A percentile compares a stretch with the other conserved stretches of the same genome.
These are phyloP conservation scores for Raphanus hybrid DNA, from an alignment of 441 rosid genomes.

Conservation along the genomic window DNA sequence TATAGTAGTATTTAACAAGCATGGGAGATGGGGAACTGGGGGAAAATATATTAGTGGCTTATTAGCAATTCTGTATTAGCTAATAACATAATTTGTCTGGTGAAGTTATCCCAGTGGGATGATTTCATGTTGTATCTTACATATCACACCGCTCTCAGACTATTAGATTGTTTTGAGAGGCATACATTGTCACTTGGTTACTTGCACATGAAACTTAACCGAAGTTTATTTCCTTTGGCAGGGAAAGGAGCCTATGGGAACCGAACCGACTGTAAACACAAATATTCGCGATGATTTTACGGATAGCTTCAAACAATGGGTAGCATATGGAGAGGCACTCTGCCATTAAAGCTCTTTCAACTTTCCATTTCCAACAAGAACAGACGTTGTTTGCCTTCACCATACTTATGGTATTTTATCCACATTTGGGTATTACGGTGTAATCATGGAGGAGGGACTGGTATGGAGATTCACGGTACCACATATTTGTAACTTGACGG, in stretches of 20 bases:
- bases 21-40: not conserved
- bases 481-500: constrained; percentile 2
- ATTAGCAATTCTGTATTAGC: not conserved
- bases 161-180: not conserved
- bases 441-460: constrained; percentile 21
- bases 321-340: constrained; percentile 72
- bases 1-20: not conserved
- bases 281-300: constrained; percentile 67
- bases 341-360: constrained; percentile 54
- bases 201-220: not conserved
- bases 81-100: not conserved
- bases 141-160: not conserved
- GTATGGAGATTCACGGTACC: constrained; percentile 17
- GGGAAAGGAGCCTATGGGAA: constrained; percentile 58
- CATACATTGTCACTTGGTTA: not conserved
- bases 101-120: not conserved
- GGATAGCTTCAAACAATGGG: constrained; percentile 84
- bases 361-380: constrained; percentile 21
- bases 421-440: constrained; percentile 5
- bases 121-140: not conserved
- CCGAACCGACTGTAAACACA: constrained; percentile 13
- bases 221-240: constrained; percentile 19
- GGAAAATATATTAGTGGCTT: not conserved
- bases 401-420: not conserved
- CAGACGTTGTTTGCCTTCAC: not conserved